A percentile compares a stretch with the other conserved stretches of the same genome.
phyloP scores from a whole-genome alignment of 495 filamentous ascomycete species.

The Corynascus novoguineensis region DNA sequence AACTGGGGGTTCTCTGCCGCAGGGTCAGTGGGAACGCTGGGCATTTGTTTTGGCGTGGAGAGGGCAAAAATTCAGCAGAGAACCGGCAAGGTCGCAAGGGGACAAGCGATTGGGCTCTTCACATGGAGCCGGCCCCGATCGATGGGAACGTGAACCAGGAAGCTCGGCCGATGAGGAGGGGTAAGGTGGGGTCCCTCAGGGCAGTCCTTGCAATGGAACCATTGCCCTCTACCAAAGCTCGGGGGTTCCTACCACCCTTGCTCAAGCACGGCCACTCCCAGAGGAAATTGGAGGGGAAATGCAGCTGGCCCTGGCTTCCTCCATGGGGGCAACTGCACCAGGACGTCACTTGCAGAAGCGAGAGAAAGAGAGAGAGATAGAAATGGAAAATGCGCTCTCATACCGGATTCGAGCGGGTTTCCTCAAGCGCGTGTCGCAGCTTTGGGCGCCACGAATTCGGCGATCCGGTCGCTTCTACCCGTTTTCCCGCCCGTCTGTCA shows the following conservation, averaged over 20 bases:
- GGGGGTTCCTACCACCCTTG: neutral
- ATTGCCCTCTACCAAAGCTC: neutral
- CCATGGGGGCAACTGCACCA: neutral
- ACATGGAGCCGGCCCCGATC: slow-evolving; percentile 15
- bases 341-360: too few relatives aligned
- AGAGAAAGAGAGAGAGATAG: too few relatives aligned
- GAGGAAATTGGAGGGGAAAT: slow-evolving; percentile 21
- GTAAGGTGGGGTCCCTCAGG: slow-evolving; percentile 10
- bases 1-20: neutral
- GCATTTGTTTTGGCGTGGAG: neutral
- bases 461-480: slow-evolving; percentile 6
- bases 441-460: neutral
- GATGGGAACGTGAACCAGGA: neutral
- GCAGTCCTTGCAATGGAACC: neutral
- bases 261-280: neutral
- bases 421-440: neutral
- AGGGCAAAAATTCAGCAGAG: neutral
- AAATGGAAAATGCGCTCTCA: neutral
- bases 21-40: neutral
- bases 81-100: neutral
- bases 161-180: slow-evolving; percentile 9
- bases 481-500: neutral
- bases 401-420: neutral
- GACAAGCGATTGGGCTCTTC: slow-evolving; percentile 1
- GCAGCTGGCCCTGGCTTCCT: neutral